A percentile compares a stretch with the other conserved stretches of the same genome.
Evolutionary conservation across 1,284 basidiomycete genomes (phyloP).

Genomic region (Melampsora larici-populina): DNA sequence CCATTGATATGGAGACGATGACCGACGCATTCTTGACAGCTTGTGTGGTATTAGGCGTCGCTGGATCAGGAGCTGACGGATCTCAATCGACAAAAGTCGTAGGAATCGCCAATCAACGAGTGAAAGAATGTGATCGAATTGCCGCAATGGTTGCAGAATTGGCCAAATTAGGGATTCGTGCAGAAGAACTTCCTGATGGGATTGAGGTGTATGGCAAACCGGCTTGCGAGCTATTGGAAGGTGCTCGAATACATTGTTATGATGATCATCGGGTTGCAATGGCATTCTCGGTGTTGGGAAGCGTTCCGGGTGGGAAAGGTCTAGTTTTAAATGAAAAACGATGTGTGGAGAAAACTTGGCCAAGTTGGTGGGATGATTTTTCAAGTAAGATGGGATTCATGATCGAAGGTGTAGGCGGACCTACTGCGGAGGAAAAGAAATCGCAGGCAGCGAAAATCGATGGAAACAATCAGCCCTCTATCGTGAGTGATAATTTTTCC

Average conservation of each 20-base stretch:
- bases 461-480: conserved; percentile 42
- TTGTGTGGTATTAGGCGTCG: conserved; percentile 82
- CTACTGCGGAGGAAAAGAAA: conserved; percentile 45
- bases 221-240: conserved; percentile 61
- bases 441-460: conserved; percentile 42
- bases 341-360: conserved; percentile 99
- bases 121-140: conserved; percentile 98
- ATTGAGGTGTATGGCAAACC: conserved; percentile 81
- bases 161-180: conserved; percentile 90
- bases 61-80: conserved; percentile 56
- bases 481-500: conserved; percentile 13
- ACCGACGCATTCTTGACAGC: conserved; percentile 98
- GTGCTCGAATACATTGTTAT: conserved; percentile 79
- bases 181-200: conserved; percentile 87
- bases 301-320: conserved; percentile 62
- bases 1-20: conserved; percentile 99
- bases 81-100: conserved; percentile 71
- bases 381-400: conserved; percentile 69
- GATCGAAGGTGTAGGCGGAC: conserved; percentile 46
- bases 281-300: conserved; percentile 88
- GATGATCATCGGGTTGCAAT: conserved; percentile 99
- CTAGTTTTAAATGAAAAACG: conserved; percentile 91
- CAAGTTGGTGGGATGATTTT: conserved; percentile 99
- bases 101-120: conserved; percentile 96
- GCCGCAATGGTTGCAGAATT: conserved; percentile 94